A percentile compares a stretch with the other conserved stretches of the same genome.
Evolutionary conservation across 208 protist genomes (phyloP).

Genomic region (Acanthamoeba castellanii): DNA sequence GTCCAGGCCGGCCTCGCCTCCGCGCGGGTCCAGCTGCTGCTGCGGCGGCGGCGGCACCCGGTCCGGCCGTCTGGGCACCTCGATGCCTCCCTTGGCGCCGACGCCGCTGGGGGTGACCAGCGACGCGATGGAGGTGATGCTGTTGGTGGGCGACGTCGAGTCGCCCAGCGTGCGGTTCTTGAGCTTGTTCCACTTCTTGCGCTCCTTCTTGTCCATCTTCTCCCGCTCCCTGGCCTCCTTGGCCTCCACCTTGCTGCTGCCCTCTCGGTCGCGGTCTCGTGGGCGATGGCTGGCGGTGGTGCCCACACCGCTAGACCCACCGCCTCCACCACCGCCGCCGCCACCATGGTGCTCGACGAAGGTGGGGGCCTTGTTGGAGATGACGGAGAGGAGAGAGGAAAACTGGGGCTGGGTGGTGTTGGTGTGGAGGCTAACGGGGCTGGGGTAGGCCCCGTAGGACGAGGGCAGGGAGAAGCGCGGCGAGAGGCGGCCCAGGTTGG

Average conservation of each 20-base stretch:
- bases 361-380: slow-evolving; percentile 8
- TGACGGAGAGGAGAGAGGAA: slow-evolving; percentile 11
- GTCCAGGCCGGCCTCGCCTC: not conserved
- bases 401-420: not conserved
- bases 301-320: no score
- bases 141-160: slow-evolving; percentile 31
- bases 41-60: no score
- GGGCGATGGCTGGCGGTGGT: not conserved
- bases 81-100: not conserved
- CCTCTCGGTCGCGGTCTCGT: not conserved
- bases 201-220: slow-evolving; percentile 28
- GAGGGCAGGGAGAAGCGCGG: slow-evolving; percentile 31
- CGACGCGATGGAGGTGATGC: slow-evolving; percentile 15
- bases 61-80: no score
- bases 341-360: not conserved
- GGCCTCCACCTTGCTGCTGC: not conserved
- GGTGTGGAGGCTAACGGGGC: not conserved
- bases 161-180: slow-evolving; percentile 12
- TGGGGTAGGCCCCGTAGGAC: not conserved
- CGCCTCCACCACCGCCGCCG: no score
- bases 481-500: not conserved
- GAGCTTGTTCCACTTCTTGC: slow-evolving; percentile 58
- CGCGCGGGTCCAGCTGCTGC: no score
- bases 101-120: not conserved
- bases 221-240: slow-evolving; percentile 4